Percentiles rank a stretch among this genome's conserved stretches.
These are phyloP conservation scores for Triangularia setosa DNA, from an alignment of 2,329 filamentous ascomycete genomes.

Conservation along the genomic window DNA sequence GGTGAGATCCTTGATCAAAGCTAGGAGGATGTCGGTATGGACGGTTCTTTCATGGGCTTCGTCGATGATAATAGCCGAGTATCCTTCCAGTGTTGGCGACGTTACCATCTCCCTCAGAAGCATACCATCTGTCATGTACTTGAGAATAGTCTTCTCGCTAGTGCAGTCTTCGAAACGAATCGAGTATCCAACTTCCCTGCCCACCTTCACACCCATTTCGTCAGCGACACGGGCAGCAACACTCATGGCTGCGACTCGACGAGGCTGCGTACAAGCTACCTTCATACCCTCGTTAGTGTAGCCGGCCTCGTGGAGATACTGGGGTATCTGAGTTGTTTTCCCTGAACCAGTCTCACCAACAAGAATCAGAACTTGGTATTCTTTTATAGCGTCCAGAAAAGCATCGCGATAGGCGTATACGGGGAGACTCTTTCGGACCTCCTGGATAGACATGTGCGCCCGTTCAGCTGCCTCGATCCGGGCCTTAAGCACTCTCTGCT, in stretches of 20 bases:
- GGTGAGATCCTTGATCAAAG: constrained; percentile 83
- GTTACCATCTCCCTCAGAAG: constrained; percentile 84
- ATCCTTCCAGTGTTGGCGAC: constrained; percentile 76
- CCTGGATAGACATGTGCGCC: constrained; percentile 82
- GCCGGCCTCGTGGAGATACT: constrained; percentile 88
- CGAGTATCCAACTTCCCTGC: constrained; percentile 88
- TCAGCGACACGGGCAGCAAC: constrained; percentile 95
- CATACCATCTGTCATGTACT: constrained; percentile 98
- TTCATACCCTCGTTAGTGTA: constrained; percentile 81
- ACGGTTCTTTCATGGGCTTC: constrained; percentile 95
- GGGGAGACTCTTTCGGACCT: constrained; percentile 83
- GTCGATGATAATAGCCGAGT: constrained; percentile 91
- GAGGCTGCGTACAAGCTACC: constrained; percentile 89
- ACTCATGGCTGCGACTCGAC: constrained; percentile 94
- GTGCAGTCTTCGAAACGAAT: constrained; percentile 95
- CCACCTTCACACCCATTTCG: constrained; percentile 85
- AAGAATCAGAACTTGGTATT: constrained; percentile 85
- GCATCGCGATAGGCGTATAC: constrained; percentile 85
- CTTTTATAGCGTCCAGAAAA: constrained; percentile 78
- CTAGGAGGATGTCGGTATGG: constrained; percentile 84
- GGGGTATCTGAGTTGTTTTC: constrained; percentile 92
- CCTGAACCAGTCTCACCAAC: constrained; percentile 93
- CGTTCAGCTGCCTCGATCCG: constrained; percentile 86
- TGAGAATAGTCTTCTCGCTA: constrained; percentile 83
- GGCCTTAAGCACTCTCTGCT: constrained; percentile 73